These are phyloP conservation scores for Verticillium nubilum DNA, from an alignment of 2,329 filamentous ascomycete genomes.

Conservation along the genomic window DNA sequence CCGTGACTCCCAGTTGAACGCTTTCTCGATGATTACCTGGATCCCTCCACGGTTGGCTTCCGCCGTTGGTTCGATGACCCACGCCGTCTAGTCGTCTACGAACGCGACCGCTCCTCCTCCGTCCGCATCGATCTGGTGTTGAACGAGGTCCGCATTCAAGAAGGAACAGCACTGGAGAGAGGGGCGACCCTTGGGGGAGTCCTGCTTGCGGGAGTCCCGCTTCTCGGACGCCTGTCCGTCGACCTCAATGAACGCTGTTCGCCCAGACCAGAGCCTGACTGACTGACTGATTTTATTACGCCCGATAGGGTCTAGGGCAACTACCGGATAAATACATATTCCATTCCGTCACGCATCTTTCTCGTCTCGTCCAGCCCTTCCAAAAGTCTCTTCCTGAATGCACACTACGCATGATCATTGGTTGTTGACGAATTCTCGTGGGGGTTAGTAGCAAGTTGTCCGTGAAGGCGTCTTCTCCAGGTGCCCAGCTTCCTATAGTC, in stretches of 20 bases:
- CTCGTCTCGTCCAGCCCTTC: too few species aligned
- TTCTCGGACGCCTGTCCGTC: slow-evolving; percentile 12
- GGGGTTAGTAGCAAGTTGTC: too few species aligned
- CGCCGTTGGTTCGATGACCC: background rate
- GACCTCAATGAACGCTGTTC: slow-evolving; percentile 15
- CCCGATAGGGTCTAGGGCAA: too few species aligned
- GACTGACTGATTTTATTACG: too few species aligned
- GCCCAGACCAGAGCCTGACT: slow-evolving; percentile 19
- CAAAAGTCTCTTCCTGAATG: too few species aligned
- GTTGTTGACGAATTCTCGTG: too few species aligned
- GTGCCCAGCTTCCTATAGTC: too few species aligned
- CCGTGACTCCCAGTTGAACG: slow-evolving; percentile 14
- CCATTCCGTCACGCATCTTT: too few species aligned
- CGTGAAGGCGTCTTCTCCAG: too few species aligned
- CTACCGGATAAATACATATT: too few species aligned
- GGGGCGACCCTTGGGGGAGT: slow-evolving; percentile 18
- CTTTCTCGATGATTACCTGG: slow-evolving; percentile 15
- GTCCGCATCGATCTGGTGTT: slow-evolving; percentile 18
- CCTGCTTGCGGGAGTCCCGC: background rate
- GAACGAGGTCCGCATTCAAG: slow-evolving; percentile 19
- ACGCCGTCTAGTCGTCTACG: background rate
- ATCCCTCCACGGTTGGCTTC: slow-evolving; percentile 11
- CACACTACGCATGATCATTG: too few species aligned
- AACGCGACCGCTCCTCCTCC: slow-evolving; percentile 18
- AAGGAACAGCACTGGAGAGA: slow-evolving; percentile 30